Evolutionary conservation across 2,329 filamentous ascomycete species (phyloP).

Genomic region (Diatrype stigma): DNA sequence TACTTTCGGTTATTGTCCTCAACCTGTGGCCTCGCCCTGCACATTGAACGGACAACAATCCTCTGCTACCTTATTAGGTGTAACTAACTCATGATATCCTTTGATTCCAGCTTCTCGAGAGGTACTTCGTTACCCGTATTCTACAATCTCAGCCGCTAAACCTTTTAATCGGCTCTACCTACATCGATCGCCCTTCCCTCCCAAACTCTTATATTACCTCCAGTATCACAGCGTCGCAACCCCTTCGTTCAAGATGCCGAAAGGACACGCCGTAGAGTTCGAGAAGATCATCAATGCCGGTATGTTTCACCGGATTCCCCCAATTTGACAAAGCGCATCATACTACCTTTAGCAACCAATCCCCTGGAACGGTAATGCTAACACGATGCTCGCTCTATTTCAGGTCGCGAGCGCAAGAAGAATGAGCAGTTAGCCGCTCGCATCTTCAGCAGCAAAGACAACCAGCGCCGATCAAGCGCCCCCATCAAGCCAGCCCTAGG

Average conservation of each 20-base stretch:
- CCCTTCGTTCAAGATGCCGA: slow-evolving; percentile 30
- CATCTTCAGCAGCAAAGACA: slow-evolving; percentile 62
- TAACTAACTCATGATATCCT: too few species aligned
- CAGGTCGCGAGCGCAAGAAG: slow-evolving; percentile 65
- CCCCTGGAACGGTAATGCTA: slow-evolving; percentile 4
- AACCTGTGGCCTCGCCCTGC: too few species aligned
- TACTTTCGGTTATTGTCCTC: too few species aligned
- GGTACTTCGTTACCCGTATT: too few species aligned
- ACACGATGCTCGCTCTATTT: neutral
- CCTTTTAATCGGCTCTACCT: too few species aligned
- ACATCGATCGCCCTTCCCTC: too few species aligned
- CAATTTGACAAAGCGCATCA: neutral
- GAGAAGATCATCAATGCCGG: slow-evolving; percentile 53
- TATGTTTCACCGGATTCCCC: slow-evolving; percentile 21
- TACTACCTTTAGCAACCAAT: too few species aligned
- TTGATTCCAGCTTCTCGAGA: too few species aligned
- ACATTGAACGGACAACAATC: too few species aligned
- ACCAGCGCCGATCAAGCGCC: slow-evolving; percentile 53
- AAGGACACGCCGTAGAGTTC: slow-evolving; percentile 43
- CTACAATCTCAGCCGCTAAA: too few species aligned
- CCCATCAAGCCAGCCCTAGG: slow-evolving; percentile 43
- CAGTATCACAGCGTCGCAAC: neutral
- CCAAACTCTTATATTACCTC: too few species aligned
- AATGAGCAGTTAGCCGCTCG: slow-evolving; percentile 67
- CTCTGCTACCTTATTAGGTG: too few species aligned